Evolutionary conservation across 306 rosid genomes (phyloP).

Genomic region (Gillenia trifoliata): DNA sequence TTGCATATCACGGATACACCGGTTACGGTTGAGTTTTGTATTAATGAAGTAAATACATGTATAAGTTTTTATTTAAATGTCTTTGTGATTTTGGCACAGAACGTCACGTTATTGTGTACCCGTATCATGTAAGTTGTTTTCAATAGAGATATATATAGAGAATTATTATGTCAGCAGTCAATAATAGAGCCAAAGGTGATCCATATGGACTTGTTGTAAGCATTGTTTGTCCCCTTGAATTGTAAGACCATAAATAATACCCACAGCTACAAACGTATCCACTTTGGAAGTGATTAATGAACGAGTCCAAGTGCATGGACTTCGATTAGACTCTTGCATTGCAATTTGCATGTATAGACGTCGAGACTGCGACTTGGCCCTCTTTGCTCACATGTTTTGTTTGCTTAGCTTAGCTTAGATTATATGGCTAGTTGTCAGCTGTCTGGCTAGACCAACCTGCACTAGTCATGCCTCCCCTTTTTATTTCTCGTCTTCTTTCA

Average conservation of each 20-base stretch:
- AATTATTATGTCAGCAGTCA: background rate
- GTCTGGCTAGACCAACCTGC: background rate
- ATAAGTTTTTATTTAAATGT: too few relatives aligned
- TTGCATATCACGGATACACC: too few relatives aligned
- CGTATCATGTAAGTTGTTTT: too few relatives aligned
- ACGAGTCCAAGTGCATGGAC: background rate
- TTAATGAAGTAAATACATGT: too few relatives aligned
- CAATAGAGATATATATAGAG: too few relatives aligned
- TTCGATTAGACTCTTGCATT: background rate
- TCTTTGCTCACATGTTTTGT: background rate
- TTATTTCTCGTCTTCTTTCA: background rate
- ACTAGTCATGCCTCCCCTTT: background rate
- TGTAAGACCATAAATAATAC: too few relatives aligned
- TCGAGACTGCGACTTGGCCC: background rate
- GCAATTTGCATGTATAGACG: background rate
- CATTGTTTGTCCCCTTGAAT: too few relatives aligned
- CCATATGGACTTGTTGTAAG: background rate
- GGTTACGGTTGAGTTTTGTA: fast-evolving
- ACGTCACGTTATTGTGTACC: too few relatives aligned
- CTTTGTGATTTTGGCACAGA: too few relatives aligned
- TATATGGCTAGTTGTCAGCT: background rate
- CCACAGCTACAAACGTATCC: background rate
- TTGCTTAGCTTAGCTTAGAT: background rate
- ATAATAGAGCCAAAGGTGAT: background rate
- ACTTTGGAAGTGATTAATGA: background rate